Percentiles rank a stretch among this genome's conserved stretches.
Evolutionary conservation across 1,284 basidiomycete genomes (phyloP).

Genomic region (Ustilago loliicola): DNA sequence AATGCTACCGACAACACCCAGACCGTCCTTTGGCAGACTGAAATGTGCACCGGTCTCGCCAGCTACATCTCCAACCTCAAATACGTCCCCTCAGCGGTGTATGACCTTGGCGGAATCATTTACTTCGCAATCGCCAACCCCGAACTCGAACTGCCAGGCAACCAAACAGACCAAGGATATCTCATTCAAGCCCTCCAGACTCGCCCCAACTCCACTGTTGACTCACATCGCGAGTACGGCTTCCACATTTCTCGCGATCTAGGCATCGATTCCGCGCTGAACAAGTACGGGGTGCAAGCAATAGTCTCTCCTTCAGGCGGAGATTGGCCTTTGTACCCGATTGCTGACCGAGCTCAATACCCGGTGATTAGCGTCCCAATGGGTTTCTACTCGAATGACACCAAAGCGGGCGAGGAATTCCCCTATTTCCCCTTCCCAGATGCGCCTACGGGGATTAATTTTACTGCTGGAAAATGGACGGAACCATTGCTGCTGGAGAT

Average conservation of each 20-base stretch:
- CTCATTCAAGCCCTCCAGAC: slow-evolving; percentile 38
- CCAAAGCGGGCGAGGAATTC: slow-evolving; percentile 14
- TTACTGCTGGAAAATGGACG: slow-evolving; percentile 77
- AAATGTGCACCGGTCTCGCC: slow-evolving; percentile 35
- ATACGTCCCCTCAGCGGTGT: slow-evolving; percentile 32
- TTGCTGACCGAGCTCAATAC: slow-evolving; percentile 35
- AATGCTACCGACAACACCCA: slow-evolving; percentile 29
- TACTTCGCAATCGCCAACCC: slow-evolving; percentile 38
- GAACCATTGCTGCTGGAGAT: slow-evolving; percentile 77
- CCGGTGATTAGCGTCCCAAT: slow-evolving; percentile 41
- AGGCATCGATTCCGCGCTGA: slow-evolving; percentile 32
- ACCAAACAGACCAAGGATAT: slow-evolving; percentile 41
- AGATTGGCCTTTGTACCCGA: slow-evolving; percentile 26
- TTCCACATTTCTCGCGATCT: slow-evolving; percentile 14
- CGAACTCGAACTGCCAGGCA: slow-evolving; percentile 20
- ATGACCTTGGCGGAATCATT: slow-evolving; percentile 39
- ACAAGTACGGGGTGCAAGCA: slow-evolving; percentile 11
- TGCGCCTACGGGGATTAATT: slow-evolving; percentile 77
- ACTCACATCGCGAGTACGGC: slow-evolving; percentile 20
- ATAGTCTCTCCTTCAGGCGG: slow-evolving; percentile 33
- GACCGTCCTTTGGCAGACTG: slow-evolving; percentile 33
- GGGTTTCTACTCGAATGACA: slow-evolving; percentile 40
- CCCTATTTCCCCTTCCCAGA: slow-evolving; percentile 33
- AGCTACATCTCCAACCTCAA: slow-evolving; percentile 30
- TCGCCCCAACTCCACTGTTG: slow-evolving; percentile 37